These are phyloP conservation scores for Fusarium annulatum DNA, from an alignment of 2,329 filamentous ascomycete genomes.

Conservation along the genomic window DNA sequence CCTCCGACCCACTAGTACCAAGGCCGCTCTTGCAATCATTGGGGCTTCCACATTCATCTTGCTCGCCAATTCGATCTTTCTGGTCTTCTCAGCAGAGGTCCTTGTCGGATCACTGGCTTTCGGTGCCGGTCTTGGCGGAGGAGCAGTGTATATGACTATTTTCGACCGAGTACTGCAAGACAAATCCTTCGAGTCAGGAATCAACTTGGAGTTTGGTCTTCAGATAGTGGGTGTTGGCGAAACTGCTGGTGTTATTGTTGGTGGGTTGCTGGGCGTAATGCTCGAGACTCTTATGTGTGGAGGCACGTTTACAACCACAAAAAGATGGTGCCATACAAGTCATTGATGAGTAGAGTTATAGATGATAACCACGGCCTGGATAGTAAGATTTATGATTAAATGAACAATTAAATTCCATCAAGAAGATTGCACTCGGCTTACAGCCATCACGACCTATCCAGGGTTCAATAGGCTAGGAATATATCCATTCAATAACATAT, in stretches of 20 bases:
- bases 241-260: slow-evolving; percentile 43
- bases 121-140: slow-evolving; percentile 43
- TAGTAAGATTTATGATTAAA: not conserved
- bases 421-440: accelerated
- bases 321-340: slow-evolving; percentile 46
- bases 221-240: slow-evolving; percentile 47
- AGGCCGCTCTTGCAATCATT: slow-evolving; percentile 14
- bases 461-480: too few relatives aligned
- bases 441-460: not conserved
- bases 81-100: slow-evolving; percentile 36
- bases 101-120: slow-evolving; percentile 44
- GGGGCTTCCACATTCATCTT: slow-evolving; percentile 12
- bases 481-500: not conserved
- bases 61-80: slow-evolving; percentile 38
- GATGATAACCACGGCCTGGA: not conserved
- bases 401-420: not conserved
- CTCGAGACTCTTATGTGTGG: slow-evolving; percentile 43
- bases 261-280: slow-evolving; percentile 41
- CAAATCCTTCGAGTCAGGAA: slow-evolving; percentile 17
- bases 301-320: slow-evolving; percentile 1
- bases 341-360: not conserved
- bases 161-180: slow-evolving; percentile 38
- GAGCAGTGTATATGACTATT: slow-evolving; percentile 46
- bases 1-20: slow-evolving; percentile 23
- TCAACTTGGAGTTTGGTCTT: slow-evolving; percentile 45